phyloP scores from a whole-genome alignment of 192 early-diverging fungal species.

The Chytriomyces hyalinus region DNA sequence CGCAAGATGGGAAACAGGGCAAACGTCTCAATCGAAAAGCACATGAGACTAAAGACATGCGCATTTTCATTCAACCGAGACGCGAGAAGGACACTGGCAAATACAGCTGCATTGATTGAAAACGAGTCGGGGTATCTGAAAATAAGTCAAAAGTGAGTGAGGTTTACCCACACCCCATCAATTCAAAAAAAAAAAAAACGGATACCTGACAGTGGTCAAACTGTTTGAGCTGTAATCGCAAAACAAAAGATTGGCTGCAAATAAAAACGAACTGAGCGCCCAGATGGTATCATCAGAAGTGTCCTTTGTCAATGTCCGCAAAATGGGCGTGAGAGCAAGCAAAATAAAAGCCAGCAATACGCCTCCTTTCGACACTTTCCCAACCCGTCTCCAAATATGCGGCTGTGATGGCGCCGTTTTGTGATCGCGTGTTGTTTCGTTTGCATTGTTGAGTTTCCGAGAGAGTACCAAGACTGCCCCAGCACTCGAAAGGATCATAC shows the following conservation, averaged over 20 bases:
- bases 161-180: too few relatives aligned
- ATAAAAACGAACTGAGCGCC: conserved; percentile 83
- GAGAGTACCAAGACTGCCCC: background rate
- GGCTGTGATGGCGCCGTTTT: background rate
- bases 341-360: conserved; percentile 74
- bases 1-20: conserved; percentile 93
- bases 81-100: conserved; percentile 89
- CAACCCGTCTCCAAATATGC: background rate
- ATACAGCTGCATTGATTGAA: conserved; percentile 96
- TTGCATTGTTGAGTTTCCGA: background rate
- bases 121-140: conserved; percentile 91
- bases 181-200: background rate
- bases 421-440: background rate
- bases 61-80: conserved; percentile 81
- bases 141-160: too few relatives aligned
- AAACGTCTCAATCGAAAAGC: conserved; percentile 90
- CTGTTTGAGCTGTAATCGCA: conserved; percentile 70
- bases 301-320: conserved; percentile 88
- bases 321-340: conserved; percentile 85
- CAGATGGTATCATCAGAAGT: conserved; percentile 93
- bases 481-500: conserved; percentile 66
- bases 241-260: conserved; percentile 86
- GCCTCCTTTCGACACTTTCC: conserved; percentile 12
- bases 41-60: conserved; percentile 87
- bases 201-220: conserved; percentile 58